phyloP scores from a whole-genome alignment of 495 filamentous ascomycete species.

The Viridothelium virens region DNA sequence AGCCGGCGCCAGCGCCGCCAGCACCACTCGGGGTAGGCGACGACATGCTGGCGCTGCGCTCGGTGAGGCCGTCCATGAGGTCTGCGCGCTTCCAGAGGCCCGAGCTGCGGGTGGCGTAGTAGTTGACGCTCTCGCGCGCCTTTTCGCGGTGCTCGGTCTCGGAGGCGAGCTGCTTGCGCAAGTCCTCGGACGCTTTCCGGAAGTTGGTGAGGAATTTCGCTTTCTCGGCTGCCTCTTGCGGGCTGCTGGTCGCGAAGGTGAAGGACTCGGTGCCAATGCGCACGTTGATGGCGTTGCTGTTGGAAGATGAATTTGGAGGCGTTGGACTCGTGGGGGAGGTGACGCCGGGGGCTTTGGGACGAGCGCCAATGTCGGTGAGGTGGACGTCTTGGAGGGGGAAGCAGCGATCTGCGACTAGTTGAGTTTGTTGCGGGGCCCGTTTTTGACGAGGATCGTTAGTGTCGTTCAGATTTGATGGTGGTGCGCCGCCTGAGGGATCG shows the following conservation, averaged over 20 bases:
- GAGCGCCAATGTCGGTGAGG: constrained; percentile 64
- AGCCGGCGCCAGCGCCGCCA: neutral
- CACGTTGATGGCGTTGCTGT: constrained; percentile 76
- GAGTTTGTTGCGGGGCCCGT: constrained; percentile 42
- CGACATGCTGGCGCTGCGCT: constrained; percentile 50
- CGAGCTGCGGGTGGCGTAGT: constrained; percentile 54
- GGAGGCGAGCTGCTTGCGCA: constrained; percentile 70
- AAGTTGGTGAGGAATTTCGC: constrained; percentile 73
- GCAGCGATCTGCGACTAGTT: constrained; percentile 85
- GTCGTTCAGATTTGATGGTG: constrained; percentile 16
- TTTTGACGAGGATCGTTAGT: constrained; percentile 24
- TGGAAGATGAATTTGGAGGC: constrained; percentile 43
- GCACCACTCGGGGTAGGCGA: constrained; percentile 43
- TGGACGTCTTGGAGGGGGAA: constrained; percentile 93
- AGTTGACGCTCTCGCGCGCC: constrained; percentile 71
- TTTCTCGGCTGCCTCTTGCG: constrained; percentile 60
- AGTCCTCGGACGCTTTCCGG: constrained; percentile 82
- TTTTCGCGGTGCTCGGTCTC: constrained; percentile 76
- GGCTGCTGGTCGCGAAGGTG: constrained; percentile 75
- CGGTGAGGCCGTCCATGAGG: constrained; percentile 50
- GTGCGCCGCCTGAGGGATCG: constrained; percentile 56
- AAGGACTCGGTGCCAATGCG: constrained; percentile 85
- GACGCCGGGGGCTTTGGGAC: neutral
- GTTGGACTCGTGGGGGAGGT: neutral
- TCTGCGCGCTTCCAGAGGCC: constrained; percentile 18